Evolutionary conservation across 78 protist genomes (phyloP).

Genomic region (Dictyostelium intermedium): DNA sequence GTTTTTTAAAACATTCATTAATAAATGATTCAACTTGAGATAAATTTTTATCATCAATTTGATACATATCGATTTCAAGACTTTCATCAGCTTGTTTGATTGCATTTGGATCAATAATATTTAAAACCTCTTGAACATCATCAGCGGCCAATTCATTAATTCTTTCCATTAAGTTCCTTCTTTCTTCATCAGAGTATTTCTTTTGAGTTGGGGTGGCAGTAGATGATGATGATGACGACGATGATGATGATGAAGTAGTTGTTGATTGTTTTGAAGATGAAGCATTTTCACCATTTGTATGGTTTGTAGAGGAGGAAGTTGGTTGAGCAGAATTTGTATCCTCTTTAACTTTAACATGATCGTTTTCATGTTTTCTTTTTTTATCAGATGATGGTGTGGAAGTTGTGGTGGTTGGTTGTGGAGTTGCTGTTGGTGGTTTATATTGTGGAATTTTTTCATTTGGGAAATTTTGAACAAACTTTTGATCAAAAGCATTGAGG

Average conservation of each 20-base stretch:
- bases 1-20: slow-evolving; percentile 11
- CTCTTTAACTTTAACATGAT: not conserved
- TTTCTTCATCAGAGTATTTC: slow-evolving; percentile 29
- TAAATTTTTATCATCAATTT: slow-evolving; percentile 54
- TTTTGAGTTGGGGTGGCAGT: not conserved
- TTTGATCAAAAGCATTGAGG: slow-evolving; percentile 9
- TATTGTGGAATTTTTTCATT: slow-evolving; percentile 15
- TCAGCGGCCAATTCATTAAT: slow-evolving; percentile 5
- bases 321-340: not conserved
- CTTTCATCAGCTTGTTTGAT: slow-evolving; percentile 42
- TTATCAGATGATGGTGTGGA: not conserved
- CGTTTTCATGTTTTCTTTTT: not conserved
- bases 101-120: slow-evolving; percentile 47
- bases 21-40: slow-evolving; percentile 33
- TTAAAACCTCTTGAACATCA: not conserved
- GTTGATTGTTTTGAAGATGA: not conserved
- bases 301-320: not conserved
- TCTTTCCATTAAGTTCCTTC: slow-evolving; percentile 18
- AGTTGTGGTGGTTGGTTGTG: not conserved
- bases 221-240: not conserved
- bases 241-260: not conserved
- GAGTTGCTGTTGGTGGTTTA: not conserved
- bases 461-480: slow-evolving; percentile 26
- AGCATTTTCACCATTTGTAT: slow-evolving; percentile 6
- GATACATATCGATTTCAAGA: slow-evolving; percentile 56